Base-by-base conservation (phyloP, 208 protist genomes). In the Leishmania tropica region DNA sequence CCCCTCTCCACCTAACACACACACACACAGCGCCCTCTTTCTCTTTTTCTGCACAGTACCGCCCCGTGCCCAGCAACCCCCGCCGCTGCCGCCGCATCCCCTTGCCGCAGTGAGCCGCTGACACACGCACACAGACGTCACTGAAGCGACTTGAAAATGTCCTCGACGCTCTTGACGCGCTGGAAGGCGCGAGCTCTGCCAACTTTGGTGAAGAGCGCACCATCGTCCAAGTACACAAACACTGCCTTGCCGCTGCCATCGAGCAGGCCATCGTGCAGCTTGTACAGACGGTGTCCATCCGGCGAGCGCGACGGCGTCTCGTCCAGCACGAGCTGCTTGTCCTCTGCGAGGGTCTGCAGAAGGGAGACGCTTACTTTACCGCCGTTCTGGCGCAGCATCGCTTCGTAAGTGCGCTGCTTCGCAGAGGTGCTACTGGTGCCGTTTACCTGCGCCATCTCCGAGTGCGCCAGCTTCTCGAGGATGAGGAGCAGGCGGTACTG, bases 211-310 rank as follows among this genome's bases (percentile, higher is more conserved):
- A 88, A 94, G 4, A 97, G 76, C 51, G 86, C 83, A 31, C 94
- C 94, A 70, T 92, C 83, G 45, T 93, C 88, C n/a, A 97, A 47
- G 80, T 96, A 97, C 24, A 95, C 80, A 70, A 92, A 94, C 3
- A 94, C 90, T 1, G 81, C 87, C n/a, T 74, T 79, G 4, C 64
- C 70, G 2, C 56, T 60, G 31, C 78, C 54, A 51, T 58, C 75
- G 24, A 40, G 58, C 17, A 71, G 76, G 17, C 84, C 92, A 79
- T 87, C 80, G 76, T 89, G 85, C 78, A 97, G 88, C 31, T 89
- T 87, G 85, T 90, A 91, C 45, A 97, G 84, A 4, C 85, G 85
- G 74, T 97, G 93, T 10, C 92, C 93, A 17, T 85, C 90, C 13
- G 87, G 76, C 37, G 92, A 90, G 24, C 93, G 91, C 45, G 90